phyloP scores from a whole-genome alignment of 768 basidiomycete genomes.

The Tulasnella sp. region DNA sequence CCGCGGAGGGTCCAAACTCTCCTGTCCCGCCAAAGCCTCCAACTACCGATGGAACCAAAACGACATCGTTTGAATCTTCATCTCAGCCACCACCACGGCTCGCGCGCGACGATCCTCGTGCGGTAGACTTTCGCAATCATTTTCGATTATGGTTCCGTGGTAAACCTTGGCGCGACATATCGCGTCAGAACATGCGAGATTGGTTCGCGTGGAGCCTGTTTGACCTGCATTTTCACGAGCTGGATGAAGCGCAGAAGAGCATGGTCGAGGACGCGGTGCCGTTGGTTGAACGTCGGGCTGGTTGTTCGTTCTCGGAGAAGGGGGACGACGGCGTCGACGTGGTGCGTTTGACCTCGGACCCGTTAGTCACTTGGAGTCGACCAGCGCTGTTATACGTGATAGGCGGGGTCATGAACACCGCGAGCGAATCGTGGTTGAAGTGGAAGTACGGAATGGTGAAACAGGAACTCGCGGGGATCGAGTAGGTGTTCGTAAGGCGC shows the following conservation, averaged over 20 bases:
- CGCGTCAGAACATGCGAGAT: constrained; percentile 56
- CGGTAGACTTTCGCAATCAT: constrained; percentile 47
- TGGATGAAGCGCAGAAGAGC: constrained; percentile 47
- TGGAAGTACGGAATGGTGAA: constrained; percentile 44
- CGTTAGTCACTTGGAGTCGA: constrained; percentile 61
- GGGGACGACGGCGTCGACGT: constrained; percentile 50
- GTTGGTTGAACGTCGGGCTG: constrained; percentile 67
- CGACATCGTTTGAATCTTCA: constrained; percentile 53
- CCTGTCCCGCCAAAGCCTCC: background rate
- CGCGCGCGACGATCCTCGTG: constrained; percentile 60
- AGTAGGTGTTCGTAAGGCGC: too few relatives aligned
- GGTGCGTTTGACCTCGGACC: constrained; percentile 73
- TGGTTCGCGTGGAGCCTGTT: constrained; percentile 87
- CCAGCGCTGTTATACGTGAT: constrained; percentile 51
- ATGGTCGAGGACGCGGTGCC: constrained; percentile 60
- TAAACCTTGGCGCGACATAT: constrained; percentile 69
- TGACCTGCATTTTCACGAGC: constrained; percentile 50
- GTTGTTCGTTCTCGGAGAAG: constrained; percentile 55
- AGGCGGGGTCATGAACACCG: constrained; percentile 49
- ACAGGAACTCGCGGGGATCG: constrained; percentile 57
- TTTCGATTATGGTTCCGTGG: constrained; percentile 57
- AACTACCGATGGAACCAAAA: background rate
- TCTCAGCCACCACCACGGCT: constrained; percentile 47
- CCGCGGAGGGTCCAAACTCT: background rate
- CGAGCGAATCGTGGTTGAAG: constrained; percentile 47